Base-by-base conservation (phyloP, 805 yeast species). In the Saccharomycopsis sp. region DNA sequence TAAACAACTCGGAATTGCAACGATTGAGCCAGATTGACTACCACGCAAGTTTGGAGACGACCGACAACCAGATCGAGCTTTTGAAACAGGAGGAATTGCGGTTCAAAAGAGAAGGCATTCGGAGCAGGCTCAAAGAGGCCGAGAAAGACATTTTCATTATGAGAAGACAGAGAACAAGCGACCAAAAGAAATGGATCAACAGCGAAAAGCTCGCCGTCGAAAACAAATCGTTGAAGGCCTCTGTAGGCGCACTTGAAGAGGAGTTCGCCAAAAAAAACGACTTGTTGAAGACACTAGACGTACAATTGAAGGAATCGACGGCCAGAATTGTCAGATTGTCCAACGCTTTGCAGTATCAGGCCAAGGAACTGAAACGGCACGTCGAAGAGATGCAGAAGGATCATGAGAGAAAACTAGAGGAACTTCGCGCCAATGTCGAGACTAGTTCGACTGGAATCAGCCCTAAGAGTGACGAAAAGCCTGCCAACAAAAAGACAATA, bases 171-270 rank as follows among this genome's bases (percentile, higher is more conserved):
- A 54, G 44, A 41, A 55, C 24, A 4, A 54, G 55, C 47, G 62
- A 55, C 23, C 51, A 54, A 16, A 15, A 21, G 37, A 55, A 53
- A 41, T 34, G 50, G 50, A 48, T 23, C 20, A 56, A 61, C 24
- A 47, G 55, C 16, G 54, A 50, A 23, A 29, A 24, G 2, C 53
- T 62, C 47, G 62, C 53, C 55, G 53, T 41, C 57, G 58, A 67
- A 58, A 46, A 34, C 61, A 18, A 68, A 63, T 16, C 40, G 3
- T 44, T 58, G 34, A 44, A 55, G 24, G 34, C 16, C 15, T 40
- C 41, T 14, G 20, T 44, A 8, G 29, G 21, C 9, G 24, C 24
- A 50, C n/a, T 29, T n/a, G 44, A 34, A 44, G 48, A 44, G 4
- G 21, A 44, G 16, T 12, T 44, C 20, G 48, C 21, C 4, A 4